phyloP scores from a whole-genome alignment of 2,329 filamentous ascomycete species.

The Penicillium polonicum region DNA sequence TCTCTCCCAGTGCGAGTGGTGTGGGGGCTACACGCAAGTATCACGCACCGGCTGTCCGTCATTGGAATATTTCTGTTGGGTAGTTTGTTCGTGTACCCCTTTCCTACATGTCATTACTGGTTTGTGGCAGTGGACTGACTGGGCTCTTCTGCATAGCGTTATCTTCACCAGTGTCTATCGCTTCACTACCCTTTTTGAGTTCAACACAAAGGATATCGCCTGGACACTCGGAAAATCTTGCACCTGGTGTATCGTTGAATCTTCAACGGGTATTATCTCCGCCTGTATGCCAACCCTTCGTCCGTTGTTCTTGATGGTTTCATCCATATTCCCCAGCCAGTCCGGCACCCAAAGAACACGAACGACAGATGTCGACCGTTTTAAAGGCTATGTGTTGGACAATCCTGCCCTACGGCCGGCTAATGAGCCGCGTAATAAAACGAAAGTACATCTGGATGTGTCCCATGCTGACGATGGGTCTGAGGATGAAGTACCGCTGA shows the following conservation, averaged over 20 bases:
- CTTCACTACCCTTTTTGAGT: constrained; percentile 50
- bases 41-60: constrained; percentile 18
- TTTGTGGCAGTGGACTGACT: neutral
- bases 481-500: constrained; percentile 14
- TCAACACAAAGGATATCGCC: constrained; percentile 42
- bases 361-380: constrained; percentile 1
- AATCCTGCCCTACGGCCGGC: constrained; percentile 1
- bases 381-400: neutral
- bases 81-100: constrained; percentile 12
- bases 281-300: constrained; percentile 25
- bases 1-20: constrained; percentile 26
- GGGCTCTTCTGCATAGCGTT: constrained; percentile 29
- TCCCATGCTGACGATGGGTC: constrained; percentile 5
- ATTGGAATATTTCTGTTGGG: constrained; percentile 15
- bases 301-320: constrained; percentile 14
- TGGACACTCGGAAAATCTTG: constrained; percentile 50
- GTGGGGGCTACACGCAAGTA: constrained; percentile 26
- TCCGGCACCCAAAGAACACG: neutral
- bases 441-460: constrained; percentile 1
- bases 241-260: constrained; percentile 52
- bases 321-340: constrained; percentile 2
- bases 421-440: constrained; percentile 7
- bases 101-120: too few relatives aligned
- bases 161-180: constrained; percentile 52
- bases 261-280: constrained; percentile 37